A percentile compares a stretch with the other conserved stretches of the same genome.
Conservation (phyloP, 2,329 filamentous ascomycete species). For the Claviceps sp. region DNA sequence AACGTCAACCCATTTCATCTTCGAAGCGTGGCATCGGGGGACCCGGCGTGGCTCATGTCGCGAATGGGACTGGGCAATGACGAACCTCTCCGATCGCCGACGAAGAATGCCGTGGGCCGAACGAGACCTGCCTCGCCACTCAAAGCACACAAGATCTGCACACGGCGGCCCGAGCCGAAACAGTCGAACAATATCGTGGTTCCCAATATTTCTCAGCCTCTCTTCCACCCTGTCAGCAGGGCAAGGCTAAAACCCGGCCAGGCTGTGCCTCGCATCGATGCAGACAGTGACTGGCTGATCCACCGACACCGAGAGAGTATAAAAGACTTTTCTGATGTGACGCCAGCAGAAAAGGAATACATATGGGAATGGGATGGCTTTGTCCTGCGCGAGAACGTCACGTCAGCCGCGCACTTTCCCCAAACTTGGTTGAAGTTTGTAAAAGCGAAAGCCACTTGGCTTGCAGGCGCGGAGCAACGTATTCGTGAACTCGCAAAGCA, state of each 20-base stretch:
- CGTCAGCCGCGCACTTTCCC: conserved; percentile 37
- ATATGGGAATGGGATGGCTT: conserved; percentile 46
- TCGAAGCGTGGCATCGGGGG: conserved; percentile 28
- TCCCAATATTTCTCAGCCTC: conserved; percentile 35
- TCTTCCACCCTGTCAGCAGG: conserved; percentile 47
- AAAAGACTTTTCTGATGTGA: conserved; percentile 43
- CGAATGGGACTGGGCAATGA: conserved; percentile 25
- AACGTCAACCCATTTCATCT: conserved; percentile 31
- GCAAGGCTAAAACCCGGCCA: conserved; percentile 34
- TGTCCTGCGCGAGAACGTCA: conserved; percentile 36
- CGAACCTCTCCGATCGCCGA: conserved; percentile 14
- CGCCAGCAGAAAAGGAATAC: conserved; percentile 41
- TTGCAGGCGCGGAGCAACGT: conserved; percentile 33
- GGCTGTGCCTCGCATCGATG: conserved; percentile 27
- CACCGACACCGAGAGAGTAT: conserved; percentile 47
- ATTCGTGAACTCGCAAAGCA: conserved; percentile 44
- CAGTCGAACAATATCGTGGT: conserved; percentile 25
- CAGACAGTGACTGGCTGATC: conserved; percentile 41
- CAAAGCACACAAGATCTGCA: conserved; percentile 7
- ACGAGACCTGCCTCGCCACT: conserved; percentile 14
- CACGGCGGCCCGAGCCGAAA: conserved; percentile 6
- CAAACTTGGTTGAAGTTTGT: conserved; percentile 39
- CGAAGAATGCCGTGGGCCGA: conserved; percentile 11
- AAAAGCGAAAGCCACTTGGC: conserved; percentile 35
- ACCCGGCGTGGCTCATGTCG: conserved; percentile 31